A percentile compares a stretch with the other conserved stretches of the same genome.
Conservation (phyloP, 345 rosid species). For the Citrus glauca region DNA sequence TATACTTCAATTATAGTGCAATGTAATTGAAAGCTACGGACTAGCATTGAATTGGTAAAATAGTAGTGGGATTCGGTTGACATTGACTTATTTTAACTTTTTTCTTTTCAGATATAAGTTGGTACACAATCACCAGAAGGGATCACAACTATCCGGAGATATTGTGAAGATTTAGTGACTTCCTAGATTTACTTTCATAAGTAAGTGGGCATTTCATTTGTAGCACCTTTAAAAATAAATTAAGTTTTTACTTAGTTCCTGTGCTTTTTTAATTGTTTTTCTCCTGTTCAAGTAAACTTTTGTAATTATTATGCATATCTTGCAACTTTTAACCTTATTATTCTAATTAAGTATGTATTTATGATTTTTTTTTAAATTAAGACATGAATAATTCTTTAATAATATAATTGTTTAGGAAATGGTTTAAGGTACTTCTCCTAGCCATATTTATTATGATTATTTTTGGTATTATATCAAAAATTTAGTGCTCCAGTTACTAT, state of each 20-base stretch:
- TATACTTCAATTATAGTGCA: neutral
- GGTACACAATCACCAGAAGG: conserved; percentile 86
- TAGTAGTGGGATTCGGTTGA: neutral
- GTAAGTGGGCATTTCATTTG: conserved; percentile 40
- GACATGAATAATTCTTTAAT: no score
- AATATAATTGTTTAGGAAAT: no score
- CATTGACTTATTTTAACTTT: neutral
- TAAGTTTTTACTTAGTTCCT: neutral
- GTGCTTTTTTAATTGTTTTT: neutral
- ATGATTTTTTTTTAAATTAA: no score
- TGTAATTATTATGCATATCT: no score
- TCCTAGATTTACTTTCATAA: conserved; percentile 60
- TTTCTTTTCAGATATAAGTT: conserved; percentile 23
- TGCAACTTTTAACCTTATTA: no score
- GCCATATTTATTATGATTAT: no score
- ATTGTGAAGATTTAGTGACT: conserved; percentile 74
- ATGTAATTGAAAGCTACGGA: neutral
- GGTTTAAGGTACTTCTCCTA: no score
- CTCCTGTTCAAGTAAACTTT: neutral
- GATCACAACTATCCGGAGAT: conserved; percentile 48
- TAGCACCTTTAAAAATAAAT: neutral
- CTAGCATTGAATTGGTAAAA: neutral
- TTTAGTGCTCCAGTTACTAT: no score
- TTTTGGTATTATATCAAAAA: no score
- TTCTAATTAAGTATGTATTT: no score